Evolutionary conservation across 495 filamentous ascomycete genomes (phyloP).

Genomic region (Aspergillus leporis): DNA sequence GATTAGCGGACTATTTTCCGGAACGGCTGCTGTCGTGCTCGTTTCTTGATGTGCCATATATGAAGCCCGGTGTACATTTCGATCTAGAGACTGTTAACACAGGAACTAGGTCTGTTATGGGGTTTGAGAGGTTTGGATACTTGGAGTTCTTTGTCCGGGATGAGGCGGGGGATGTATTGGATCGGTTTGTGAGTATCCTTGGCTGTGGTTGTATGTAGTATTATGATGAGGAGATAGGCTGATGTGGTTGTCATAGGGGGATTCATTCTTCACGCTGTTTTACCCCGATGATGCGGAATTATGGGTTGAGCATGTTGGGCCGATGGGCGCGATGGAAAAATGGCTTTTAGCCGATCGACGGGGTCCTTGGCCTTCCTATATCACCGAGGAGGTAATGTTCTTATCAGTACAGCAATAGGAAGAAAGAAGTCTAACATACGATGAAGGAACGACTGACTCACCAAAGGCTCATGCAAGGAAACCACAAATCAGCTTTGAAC

Average conservation of each 20-base stretch:
- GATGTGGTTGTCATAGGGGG: slow-evolving; percentile 16
- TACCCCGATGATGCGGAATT: slow-evolving; percentile 25
- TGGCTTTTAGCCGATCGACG: slow-evolving; percentile 24
- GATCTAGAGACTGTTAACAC: slow-evolving; percentile 26
- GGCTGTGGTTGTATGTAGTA: neutral
- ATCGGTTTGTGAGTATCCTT: slow-evolving; percentile 26
- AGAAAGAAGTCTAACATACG: neutral
- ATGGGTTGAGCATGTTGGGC: slow-evolving; percentile 24
- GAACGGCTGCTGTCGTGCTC: slow-evolving; percentile 22
- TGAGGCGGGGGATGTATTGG: slow-evolving; percentile 24
- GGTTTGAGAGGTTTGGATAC: slow-evolving; percentile 31
- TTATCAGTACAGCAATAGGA: too few relatives aligned
- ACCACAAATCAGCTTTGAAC: slow-evolving; percentile 25
- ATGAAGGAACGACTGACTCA: slow-evolving; percentile 22
- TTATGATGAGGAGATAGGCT: neutral
- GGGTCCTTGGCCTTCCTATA: slow-evolving; percentile 21
- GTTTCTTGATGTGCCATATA: slow-evolving; percentile 31
- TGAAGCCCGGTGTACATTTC: slow-evolving; percentile 22
- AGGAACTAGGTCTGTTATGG: slow-evolving; percentile 23
- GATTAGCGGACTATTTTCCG: slow-evolving; percentile 31
- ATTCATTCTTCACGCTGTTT: slow-evolving; percentile 28
- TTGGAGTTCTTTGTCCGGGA: slow-evolving; percentile 26
- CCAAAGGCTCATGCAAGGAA: slow-evolving; percentile 27
- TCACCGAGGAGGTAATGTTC: slow-evolving; percentile 21
- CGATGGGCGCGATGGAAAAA: slow-evolving; percentile 20